Evolutionary conservation across 441 rosid species (phyloP).

Genomic region (Adansonia rubrostipa): DNA sequence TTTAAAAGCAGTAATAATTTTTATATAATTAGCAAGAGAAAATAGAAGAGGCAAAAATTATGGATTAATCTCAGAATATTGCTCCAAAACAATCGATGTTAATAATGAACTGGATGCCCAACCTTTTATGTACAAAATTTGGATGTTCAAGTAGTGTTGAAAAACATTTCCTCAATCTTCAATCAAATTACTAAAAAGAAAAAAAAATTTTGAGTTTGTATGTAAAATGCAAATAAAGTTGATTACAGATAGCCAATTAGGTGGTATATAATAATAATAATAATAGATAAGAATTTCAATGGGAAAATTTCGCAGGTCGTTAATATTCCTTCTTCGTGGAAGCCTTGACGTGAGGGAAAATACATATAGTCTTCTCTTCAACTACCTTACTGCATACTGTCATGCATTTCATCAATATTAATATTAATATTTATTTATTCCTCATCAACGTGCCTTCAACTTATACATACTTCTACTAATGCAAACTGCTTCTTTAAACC

Average conservation of each 20-base stretch:
- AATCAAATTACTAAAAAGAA: no score
- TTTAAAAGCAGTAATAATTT: no score
- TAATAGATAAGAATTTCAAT: background rate
- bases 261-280: background rate
- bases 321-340: conserved; percentile 21
- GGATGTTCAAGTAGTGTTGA: no score
- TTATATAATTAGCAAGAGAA: no score
- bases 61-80: no score
- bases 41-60: no score
- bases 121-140: no score
- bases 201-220: background rate
- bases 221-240: background rate
- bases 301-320: background rate
- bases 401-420: background rate
- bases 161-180: no score
- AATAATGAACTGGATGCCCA: no score
- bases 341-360: conserved; percentile 22
- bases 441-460: conserved; percentile 10
- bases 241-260: background rate
- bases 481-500: background rate
- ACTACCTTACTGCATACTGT: background rate
- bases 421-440: background rate
- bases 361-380: conserved; percentile 10
- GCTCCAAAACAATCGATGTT: no score
- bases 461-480: background rate